Evolutionary conservation across 2,329 filamentous ascomycete genomes (phyloP).

Genomic region (Paracoccidioides brasiliensis): DNA sequence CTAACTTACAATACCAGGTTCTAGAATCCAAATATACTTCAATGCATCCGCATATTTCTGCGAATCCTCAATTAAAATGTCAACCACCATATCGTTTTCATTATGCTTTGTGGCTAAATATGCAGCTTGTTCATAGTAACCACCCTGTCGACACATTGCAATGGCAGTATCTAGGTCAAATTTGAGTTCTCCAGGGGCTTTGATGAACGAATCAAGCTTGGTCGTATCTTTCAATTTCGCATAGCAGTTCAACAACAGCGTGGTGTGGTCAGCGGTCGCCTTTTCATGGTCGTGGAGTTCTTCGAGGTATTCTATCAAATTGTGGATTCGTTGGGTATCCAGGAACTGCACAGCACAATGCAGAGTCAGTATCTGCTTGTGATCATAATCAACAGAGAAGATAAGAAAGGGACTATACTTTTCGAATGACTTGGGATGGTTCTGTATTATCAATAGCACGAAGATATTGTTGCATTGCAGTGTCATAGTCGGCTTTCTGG

Average conservation of each 20-base stretch:
- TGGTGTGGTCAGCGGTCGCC: slow-evolving; percentile 91
- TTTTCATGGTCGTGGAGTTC: slow-evolving; percentile 88
- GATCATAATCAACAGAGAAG: slow-evolving; percentile 27
- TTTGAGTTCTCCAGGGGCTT: slow-evolving; percentile 82
- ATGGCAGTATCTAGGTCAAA: slow-evolving; percentile 97
- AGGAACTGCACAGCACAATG: slow-evolving; percentile 49
- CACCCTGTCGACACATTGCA: slow-evolving; percentile 90
- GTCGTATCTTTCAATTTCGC: slow-evolving; percentile 95
- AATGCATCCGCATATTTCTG: slow-evolving; percentile 81
- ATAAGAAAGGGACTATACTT: slow-evolving; percentile 38
- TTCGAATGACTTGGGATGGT: slow-evolving; percentile 89
- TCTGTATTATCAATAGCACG: slow-evolving; percentile 93
- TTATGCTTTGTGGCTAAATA: slow-evolving; percentile 90
- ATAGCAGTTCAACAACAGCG: slow-evolving; percentile 88
- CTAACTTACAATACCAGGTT: slow-evolving; percentile 55
- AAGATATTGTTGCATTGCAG: slow-evolving; percentile 97
- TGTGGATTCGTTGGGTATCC: slow-evolving; percentile 94
- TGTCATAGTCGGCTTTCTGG: slow-evolving; percentile 89
- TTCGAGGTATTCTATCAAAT: slow-evolving; percentile 92
- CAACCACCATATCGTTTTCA: slow-evolving; percentile 85
- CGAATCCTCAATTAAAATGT: slow-evolving; percentile 90
- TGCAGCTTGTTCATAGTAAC: slow-evolving; percentile 92
- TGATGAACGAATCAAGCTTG: slow-evolving; percentile 93
- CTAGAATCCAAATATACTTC: slow-evolving; percentile 79
- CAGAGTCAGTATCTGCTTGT: slow-evolving; percentile 10